Base-by-base conservation (phyloP, 2,329 filamentous ascomycete genomes). In the Hypoxylon sp. region DNA sequence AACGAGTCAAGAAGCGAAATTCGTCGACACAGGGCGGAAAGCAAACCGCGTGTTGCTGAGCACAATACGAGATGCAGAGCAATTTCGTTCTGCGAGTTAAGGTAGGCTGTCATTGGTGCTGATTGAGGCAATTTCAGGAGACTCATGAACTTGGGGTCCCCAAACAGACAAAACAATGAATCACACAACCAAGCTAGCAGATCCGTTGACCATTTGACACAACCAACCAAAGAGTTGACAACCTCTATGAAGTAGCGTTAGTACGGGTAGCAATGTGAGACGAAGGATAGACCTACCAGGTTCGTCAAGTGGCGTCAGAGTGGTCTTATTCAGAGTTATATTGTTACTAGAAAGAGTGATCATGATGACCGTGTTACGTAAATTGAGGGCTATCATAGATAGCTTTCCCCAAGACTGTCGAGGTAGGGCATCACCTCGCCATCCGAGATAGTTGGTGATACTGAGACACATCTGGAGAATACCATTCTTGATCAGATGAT, bases 161-260 rank as follows among this genome's bases (percentile, higher is more conserved):
- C 75, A 38, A 79, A 73, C 7, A 87, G 75, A 29, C 76, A 71
- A 54, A 86, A 82, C 2, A 87, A 71, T 12, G 75, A 76, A 61
- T 87, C 82, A n/a, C 75, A 74, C 7, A 87, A 67, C 81, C 83
- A 87, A 2, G 79, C 76, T 34, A 87, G 70, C 9, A 95, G 75
- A 53, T 93, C 87, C 25, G 91, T 77, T 0, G 83, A 83, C 92
- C 92, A 97, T 65, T 82, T 86, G 3, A 88, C 83, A 45, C 91
- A 88, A 15, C 90, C 89, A 4, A 86, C 81, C 7, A 95, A 75
- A 32, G 86, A 82, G 29, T 86, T 82, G 2, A 93, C 81, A 8
- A 90, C 83, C 66, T 93, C 90, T 84, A 43, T 21, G 17, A 29
- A 8, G 19, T n/a, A 25, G 5, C 13, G 17, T 27, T 21, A 27